These are phyloP conservation scores for Flueggea neowawraea DNA, from an alignment of 441 rosid species.

Conservation along the genomic window DNA sequence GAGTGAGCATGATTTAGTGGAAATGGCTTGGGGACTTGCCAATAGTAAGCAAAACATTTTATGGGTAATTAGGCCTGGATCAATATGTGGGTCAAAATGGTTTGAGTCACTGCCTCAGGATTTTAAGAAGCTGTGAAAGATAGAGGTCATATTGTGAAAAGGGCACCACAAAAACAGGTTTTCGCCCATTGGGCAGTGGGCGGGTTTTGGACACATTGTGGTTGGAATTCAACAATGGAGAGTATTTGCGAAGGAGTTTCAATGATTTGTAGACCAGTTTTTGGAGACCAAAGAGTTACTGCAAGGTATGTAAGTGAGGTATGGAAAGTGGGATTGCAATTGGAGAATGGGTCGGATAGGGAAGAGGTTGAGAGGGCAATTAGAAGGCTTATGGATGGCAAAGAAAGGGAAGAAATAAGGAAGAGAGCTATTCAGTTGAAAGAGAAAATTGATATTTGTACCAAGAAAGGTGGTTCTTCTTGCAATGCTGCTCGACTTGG, in stretches of 20 bases:
- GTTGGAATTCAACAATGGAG: constrained; percentile 60
- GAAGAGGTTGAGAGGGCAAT: constrained; percentile 18
- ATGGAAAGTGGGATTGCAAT: constrained; percentile 28
- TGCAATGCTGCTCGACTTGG: constrained; percentile 8
- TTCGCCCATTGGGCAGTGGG: constrained; percentile 41
- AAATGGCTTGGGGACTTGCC: constrained; percentile 53
- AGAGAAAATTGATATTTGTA: constrained; percentile 4
- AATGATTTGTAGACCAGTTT: constrained; percentile 51
- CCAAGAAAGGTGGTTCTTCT: constrained; percentile 19
- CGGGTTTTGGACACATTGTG: constrained; percentile 48
- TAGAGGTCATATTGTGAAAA: constrained; percentile 31
- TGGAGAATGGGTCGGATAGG: constrained; percentile 15
- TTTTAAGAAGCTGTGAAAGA: constrained; percentile 28
- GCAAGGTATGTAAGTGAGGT: constrained; percentile 29
- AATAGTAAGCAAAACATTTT: constrained; percentile 37
- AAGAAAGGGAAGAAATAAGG: constrained; percentile 31
- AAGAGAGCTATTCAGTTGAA: constrained; percentile 14
- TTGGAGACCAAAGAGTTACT: constrained; percentile 47
- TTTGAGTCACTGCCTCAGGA: constrained; percentile 31
- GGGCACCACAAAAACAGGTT: constrained; percentile 50
- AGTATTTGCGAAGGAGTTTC: constrained; percentile 47
- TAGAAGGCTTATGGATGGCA: constrained; percentile 23
- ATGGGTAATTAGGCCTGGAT: constrained; percentile 52
- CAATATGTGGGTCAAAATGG: constrained; percentile 29
- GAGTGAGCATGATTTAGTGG: constrained; percentile 27